These are phyloP conservation scores for Cyclospora cayetanensis DNA, from an alignment of 169 alveolate genomes.

Conservation along the genomic window DNA sequence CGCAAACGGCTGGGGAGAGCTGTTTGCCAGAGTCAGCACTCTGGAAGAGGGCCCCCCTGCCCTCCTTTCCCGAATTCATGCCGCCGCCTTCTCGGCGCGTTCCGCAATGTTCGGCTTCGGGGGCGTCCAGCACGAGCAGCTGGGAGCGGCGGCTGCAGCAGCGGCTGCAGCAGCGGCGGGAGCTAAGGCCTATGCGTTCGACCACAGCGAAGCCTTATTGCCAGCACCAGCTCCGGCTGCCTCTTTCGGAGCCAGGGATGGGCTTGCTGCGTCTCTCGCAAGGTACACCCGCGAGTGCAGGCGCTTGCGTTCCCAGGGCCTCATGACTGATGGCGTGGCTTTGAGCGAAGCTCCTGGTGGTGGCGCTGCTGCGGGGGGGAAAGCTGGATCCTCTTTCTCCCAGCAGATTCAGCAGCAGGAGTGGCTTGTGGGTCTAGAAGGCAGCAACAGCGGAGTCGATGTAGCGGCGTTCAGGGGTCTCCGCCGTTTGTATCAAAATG, in stretches of 20 bases:
- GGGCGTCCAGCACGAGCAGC: neutral
- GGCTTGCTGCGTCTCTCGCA: neutral
- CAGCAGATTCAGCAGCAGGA: slow-evolving; percentile 30
- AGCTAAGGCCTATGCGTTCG: neutral
- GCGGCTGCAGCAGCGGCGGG: slow-evolving; percentile 16
- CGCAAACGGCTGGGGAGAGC: neutral
- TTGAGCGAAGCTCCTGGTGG: neutral
- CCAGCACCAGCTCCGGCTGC: slow-evolving; percentile 24
- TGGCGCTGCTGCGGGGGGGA: neutral
- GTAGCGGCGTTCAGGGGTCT: neutral
- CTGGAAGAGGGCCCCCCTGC: slow-evolving; percentile 51
- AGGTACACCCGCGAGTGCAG: slow-evolving; percentile 5
- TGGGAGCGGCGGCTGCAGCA: neutral
- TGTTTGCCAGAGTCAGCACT: neutral
- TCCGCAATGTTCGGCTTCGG: neutral
- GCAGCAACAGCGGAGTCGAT: slow-evolving; percentile 44
- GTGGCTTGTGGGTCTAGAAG: neutral
- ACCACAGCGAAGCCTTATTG: neutral
- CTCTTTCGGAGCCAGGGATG: neutral
- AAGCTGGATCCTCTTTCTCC: neutral
- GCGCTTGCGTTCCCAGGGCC: neutral
- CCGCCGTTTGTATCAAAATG: neutral
- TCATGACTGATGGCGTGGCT: neutral
- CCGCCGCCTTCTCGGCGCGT: neutral
- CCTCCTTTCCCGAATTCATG: neutral